Conservation (phyloP, 176 grass and related monocot species). For the Paspalum vaginatum region DNA sequence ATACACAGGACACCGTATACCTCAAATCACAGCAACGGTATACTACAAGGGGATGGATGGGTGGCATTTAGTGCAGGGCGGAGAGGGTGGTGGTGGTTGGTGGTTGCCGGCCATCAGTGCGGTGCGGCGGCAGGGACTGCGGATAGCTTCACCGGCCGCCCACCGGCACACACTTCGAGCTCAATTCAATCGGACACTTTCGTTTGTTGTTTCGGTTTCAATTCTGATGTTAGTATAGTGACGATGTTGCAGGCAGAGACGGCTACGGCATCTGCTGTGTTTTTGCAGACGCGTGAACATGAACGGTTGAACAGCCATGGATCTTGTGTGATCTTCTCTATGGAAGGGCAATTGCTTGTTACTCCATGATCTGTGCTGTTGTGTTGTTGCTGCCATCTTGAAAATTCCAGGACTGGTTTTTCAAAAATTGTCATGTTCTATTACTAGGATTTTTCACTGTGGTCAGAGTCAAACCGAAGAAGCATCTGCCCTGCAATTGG, state of each 20-base stretch:
- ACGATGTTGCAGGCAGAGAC: not conserved
- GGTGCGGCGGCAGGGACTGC: conserved; percentile 31
- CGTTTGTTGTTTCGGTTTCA: not conserved
- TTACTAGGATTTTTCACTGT: too few relatives aligned
- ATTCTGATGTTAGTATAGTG: too few relatives aligned
- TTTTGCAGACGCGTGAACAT: not conserved
- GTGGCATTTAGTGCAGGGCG: conserved; percentile 31
- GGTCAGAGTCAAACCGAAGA: too few relatives aligned
- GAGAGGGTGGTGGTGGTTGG: not conserved
- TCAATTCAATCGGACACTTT: conserved; percentile 17
- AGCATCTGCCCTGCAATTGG: too few relatives aligned
- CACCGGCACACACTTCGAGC: conserved; percentile 25
- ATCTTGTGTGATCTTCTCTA: not conserved
- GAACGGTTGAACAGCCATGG: not conserved
- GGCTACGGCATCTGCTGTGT: not conserved
- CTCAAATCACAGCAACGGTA: not conserved
- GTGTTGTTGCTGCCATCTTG: not conserved
- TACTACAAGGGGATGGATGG: not conserved
- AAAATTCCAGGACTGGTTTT: not conserved
- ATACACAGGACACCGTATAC: conserved; percentile 18
- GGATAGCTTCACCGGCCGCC: conserved; percentile 5
- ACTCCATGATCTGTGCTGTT: not conserved
- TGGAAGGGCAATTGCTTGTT: not conserved
- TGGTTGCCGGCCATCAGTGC: conserved; percentile 35
- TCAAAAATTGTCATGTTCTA: too few relatives aligned